Base-by-base conservation (phyloP, 108 stramenopile genomes). In the Pseudonitzschia multiseries region DNA sequence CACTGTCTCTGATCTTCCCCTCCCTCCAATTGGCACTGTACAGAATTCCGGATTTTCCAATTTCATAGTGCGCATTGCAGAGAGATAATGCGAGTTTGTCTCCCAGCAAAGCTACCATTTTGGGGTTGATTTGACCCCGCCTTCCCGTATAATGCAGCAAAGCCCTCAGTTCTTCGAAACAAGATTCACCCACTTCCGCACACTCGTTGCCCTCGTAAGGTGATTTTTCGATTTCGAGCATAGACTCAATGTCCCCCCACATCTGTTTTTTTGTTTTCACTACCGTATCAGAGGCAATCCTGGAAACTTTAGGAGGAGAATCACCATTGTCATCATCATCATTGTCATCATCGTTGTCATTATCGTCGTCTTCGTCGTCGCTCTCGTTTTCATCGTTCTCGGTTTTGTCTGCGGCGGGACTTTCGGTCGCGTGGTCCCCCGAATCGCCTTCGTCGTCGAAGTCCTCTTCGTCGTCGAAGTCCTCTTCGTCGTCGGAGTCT, bases 11-110 rank as follows among this genome's bases (percentile, higher is more conserved):
- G 41, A 79, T 70, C 59, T 72, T 74, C 10, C 79, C 79, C 48
- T 69, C 56, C 17, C 28, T 41, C 79, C 79, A 79, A 36, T 73
- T 68, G 64, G 73, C 68, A 46, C 73, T 70, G 53, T 74, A 79
- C 14, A 74, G 52, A 68, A 79, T 79, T 15, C 79, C 79, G 1
- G 79, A 79, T 54, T 79, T 72, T 50, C 69, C 79, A 41, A 79
- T 74, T 48, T 67, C 40, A 50, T 43, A 31, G 51, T 79, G 50
- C 20, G 73, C 68, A 53, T 70, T 69, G 52, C 64, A 65, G 9
- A 79, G 66, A 42, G 18, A 40, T 24, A 51, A 28, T 22, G 79
- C 72, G 32, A 73, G 64, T 32, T 27, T 60, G 20, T 36, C 42
- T 43, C 79, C 79, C 63, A 79, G 66, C 33, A 78, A 57, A 28